A percentile compares a stretch with the other conserved stretches of the same genome.
phyloP scores from a whole-genome alignment of 2,329 filamentous ascomycete genomes.

The Cordyceps fumosorosea region DNA sequence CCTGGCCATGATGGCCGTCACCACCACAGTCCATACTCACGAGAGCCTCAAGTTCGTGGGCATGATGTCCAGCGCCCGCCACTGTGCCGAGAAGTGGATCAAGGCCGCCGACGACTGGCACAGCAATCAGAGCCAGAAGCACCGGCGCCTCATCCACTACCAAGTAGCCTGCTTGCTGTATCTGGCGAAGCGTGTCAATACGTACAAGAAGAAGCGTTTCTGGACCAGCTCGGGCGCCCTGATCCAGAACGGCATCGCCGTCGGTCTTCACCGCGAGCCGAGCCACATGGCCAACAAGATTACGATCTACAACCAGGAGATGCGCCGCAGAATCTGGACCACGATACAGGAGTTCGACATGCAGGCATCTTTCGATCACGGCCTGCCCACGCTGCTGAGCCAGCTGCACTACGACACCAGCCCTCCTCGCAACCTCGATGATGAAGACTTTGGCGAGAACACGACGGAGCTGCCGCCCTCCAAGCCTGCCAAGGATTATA shows the following conservation, averaged over 20 bases:
- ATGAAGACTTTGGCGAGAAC: conserved; percentile 50
- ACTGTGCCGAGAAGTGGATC: conserved; percentile 51
- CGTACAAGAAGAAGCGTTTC: conserved; percentile 58
- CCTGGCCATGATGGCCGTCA: conserved; percentile 54
- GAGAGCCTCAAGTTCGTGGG: conserved; percentile 48
- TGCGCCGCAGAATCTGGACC: conserved; percentile 54
- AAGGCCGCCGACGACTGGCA: conserved; percentile 50
- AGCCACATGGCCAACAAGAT: conserved; percentile 48
- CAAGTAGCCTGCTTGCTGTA: conserved; percentile 55
- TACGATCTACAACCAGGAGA: conserved; percentile 54
- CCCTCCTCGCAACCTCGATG: conserved; percentile 50
- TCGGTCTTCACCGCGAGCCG: conserved; percentile 54
- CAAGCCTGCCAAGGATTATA: conserved; percentile 47
- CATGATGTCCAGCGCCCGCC: conserved; percentile 50
- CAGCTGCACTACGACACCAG: conserved; percentile 50
- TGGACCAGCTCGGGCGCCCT: conserved; percentile 52
- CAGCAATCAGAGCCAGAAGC: conserved; percentile 52
- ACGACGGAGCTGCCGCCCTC: conserved; percentile 45
- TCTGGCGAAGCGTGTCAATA: conserved; percentile 55
- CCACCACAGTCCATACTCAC: conserved; percentile 50
- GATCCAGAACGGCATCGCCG: conserved; percentile 50
- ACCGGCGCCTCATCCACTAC: conserved; percentile 53
- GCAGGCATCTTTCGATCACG: conserved; percentile 55
- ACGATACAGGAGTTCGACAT: conserved; percentile 57
- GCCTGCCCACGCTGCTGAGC: conserved; percentile 50